Base-by-base conservation (phyloP, 164 flowering plant species). In the Umbellularia californica region DNA sequence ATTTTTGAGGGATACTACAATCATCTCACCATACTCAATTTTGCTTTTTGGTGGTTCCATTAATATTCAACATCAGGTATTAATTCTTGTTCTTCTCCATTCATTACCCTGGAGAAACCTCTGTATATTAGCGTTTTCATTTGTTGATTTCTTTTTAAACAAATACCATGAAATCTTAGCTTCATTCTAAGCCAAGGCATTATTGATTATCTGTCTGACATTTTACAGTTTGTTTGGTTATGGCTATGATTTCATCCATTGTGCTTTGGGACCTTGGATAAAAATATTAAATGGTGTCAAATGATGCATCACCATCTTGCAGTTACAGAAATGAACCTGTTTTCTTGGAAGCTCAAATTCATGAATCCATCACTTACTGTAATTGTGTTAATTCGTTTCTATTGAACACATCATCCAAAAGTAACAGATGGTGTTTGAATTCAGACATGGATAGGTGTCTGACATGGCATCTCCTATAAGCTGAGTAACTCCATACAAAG, bases 41-140 rank as follows among this genome's bases (percentile, higher is more conserved):
- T 78, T 94, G 82, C 85, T 94, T 24, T 94, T 92, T 84, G 98
- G 97, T 73, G 98, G 97, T 71, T 81, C 96, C 73, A 87, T 94
- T 69, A 84, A 81, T 69, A 77, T 94, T 73, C 98, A 89, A 66
- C 97, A 94, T 80, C 94, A 91, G 97, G 98, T 94, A 86, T 58
- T 12, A 13, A 19, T 13, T 50, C 17, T 69, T 20, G 35, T 23
- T 51, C 55, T 68, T n/a, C 71, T 19, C 9, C 20, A 9, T 47
- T 47, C 51, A 41, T 69, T 69, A 67, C n/a, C 15, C 7, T 67
- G 41, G 11, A 19, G 27, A 64, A 19, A 35, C 19, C 69, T 3
- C 60, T 55, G n/a, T 67, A 19, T 30, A 30, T 25, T 67, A 25
- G n/a, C 47, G 22, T 67, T 27, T 67, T 35, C n/a, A 55, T 55